Evolutionary conservation across 23 red algal genomes (phyloP).

Genomic region (Chondrus crispus): DNA sequence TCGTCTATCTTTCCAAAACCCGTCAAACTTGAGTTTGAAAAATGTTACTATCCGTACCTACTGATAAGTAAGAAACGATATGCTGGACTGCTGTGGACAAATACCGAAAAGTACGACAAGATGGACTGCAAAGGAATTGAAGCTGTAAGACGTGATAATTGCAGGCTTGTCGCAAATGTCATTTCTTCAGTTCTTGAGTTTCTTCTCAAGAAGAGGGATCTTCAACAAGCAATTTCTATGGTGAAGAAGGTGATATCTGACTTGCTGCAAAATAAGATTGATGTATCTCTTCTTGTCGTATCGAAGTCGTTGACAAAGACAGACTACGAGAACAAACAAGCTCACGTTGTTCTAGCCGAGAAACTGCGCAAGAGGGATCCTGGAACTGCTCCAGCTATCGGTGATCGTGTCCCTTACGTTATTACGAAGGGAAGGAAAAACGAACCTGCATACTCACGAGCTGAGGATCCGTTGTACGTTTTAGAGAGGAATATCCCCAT

Average conservation of each 20-base stretch:
- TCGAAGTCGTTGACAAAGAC: conserved; percentile 87
- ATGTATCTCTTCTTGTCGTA: conserved; percentile 94
- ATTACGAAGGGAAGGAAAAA: conserved; percentile 76
- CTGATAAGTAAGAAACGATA: conserved; percentile 98
- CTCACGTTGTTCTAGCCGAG: conserved; percentile 89
- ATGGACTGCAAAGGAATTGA: conserved; percentile 99
- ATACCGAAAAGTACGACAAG: conserved; percentile 79
- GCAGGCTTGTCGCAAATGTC: conserved; percentile 97
- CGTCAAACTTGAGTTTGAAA: conserved; percentile 98
- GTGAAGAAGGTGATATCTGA: conserved; percentile 89
- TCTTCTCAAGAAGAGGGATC: conserved; percentile 82
- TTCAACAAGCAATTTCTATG: conserved; percentile 74
- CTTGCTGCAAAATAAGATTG: conserved; percentile 94
- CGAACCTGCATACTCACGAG: conserved; percentile 83
- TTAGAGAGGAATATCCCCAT: conserved; percentile 90
- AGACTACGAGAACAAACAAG: conserved; percentile 93
- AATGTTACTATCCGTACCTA: conserved; percentile 97
- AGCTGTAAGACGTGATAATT: conserved; percentile 97
- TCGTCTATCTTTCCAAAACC: conserved; percentile 82
- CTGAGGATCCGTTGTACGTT: conserved; percentile 95
- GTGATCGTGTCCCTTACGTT: conserved; percentile 97
- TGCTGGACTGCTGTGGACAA: conserved; percentile 95
- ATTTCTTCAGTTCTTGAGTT: conserved; percentile 76
- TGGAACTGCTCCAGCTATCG: conserved; percentile 85
- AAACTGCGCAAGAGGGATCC: conserved; percentile 85